Conservation (phyloP, 1,284 basidiomycete species). For the Fomitopsis palustris region DNA sequence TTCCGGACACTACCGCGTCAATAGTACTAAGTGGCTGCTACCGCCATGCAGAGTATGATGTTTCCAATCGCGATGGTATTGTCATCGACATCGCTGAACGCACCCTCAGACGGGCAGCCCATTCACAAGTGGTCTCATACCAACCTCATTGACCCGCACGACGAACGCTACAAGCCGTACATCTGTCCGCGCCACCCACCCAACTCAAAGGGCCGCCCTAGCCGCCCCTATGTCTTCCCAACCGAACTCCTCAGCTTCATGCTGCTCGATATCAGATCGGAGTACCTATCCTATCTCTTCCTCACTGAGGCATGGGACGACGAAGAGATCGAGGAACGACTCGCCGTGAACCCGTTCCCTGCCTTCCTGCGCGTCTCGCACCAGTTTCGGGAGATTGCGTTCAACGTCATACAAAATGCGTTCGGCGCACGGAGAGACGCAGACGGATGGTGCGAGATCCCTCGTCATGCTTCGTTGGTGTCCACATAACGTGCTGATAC, state of each 20-base stretch:
- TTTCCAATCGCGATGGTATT: too few species aligned
- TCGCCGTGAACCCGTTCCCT: background rate
- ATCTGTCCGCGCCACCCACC: background rate
- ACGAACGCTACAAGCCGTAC: background rate
- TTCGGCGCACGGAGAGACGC: background rate
- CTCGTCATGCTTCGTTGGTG: background rate
- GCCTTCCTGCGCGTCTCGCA: constrained; percentile 1
- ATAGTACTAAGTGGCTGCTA: too few species aligned
- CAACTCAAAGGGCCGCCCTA: background rate
- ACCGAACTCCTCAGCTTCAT: background rate
- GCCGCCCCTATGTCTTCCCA: background rate
- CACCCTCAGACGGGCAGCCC: too few species aligned
- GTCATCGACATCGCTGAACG: too few species aligned
- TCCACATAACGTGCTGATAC: background rate
- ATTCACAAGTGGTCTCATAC: too few species aligned
- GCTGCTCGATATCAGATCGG: background rate
- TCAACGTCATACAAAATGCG: background rate
- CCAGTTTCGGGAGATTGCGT: constrained; percentile 1
- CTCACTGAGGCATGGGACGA: background rate
- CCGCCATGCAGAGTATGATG: too few species aligned
- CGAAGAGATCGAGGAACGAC: background rate
- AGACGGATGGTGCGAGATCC: background rate
- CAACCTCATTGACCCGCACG: background rate
- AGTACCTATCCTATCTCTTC: background rate
- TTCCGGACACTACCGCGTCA: too few species aligned